These are phyloP conservation scores for Melanogaster broomeanus DNA, from an alignment of 768 basidiomycete species.

Conservation along the genomic window DNA sequence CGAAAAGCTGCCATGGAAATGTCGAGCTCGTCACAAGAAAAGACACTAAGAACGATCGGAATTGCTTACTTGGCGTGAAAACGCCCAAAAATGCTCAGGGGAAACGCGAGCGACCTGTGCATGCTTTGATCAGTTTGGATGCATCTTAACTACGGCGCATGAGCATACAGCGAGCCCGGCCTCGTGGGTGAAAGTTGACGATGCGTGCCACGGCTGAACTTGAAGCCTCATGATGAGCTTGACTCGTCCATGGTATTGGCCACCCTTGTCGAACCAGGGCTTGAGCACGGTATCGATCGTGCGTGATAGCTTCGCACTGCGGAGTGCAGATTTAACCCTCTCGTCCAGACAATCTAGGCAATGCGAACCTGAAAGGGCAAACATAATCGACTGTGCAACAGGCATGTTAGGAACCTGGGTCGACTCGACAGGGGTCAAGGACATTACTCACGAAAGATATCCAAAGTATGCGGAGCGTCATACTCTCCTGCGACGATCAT, in stretches of 20 bases:
- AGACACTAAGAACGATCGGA: neutral
- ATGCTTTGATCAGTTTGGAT: neutral
- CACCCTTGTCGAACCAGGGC: constrained; percentile 57
- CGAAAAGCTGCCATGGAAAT: constrained; percentile 60
- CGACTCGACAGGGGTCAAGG: neutral
- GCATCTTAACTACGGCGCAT: neutral
- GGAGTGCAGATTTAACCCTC: neutral
- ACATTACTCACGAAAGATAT: constrained; percentile 64
- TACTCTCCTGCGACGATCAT: constrained; percentile 60
- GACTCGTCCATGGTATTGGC: constrained; percentile 70
- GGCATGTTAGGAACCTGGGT: neutral
- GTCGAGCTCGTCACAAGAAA: neutral
- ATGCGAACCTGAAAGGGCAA: constrained; percentile 71
- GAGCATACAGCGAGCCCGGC: constrained; percentile 71
- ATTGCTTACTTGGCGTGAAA: constrained; percentile 58
- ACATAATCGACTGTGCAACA: constrained; percentile 73
- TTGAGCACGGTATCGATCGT: constrained; percentile 61
- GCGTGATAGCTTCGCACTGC: constrained; percentile 60
- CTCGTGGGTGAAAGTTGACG: constrained; percentile 80
- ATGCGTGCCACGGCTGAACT: constrained; percentile 79
- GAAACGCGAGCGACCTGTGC: constrained; percentile 66
- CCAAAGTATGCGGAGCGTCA: constrained; percentile 74
- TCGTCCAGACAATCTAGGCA: no score
- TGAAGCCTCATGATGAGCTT: constrained; percentile 72
- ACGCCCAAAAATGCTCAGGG: constrained; percentile 81